Evolutionary conservation across 306 rosid genomes (phyloP), one percentile per base, ranked within the genome.

Genomic region (Prunus dulcis): DNA sequence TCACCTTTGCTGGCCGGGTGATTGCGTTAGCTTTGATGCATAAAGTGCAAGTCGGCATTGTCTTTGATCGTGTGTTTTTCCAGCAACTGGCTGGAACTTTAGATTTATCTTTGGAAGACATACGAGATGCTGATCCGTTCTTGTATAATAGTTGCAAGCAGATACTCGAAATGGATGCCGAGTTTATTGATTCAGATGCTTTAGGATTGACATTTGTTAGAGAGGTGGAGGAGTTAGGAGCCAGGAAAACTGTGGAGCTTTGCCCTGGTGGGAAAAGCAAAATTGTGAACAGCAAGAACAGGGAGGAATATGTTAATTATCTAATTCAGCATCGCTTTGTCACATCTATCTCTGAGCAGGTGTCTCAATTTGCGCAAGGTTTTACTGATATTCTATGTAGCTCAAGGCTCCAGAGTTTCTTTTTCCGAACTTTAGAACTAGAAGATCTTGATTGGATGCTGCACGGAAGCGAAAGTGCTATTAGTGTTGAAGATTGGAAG

Each of bases 381-480:
- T 95, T 95, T 83, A 79, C 88, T 68, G 93, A 90, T 87, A 83
- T 95, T 81, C 98, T 94, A 55, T 81, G 87, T 72, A 79, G 80
- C 72, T 34, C 88, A 47, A 71, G 69, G 69, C 67, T 32, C 28
- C 86, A 78, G 66, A 28, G 79, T 34, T 73, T 74, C 85, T 94
- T 91, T 83, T 92, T 95, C 79, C 79, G 34, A 82, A 76, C 89
- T 82, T 79, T 95, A 82, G 93, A 92, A 83, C 87, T 84, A 64
- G 92, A 92, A 82, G 98, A 95, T 90, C 90, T 95, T 83, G 97
- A 95, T 82, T 87, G 90, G 89, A 95, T 95, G 96, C 90, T 92
- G 43, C 84, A 84, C 68, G 98, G 98, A 83, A 85, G 95, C 81
- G 93, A 89, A 80, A 84, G 78, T 77, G 79, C 58, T 76, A 82